Percentiles rank a stretch among this genome's conserved stretches.
phyloP scores from a whole-genome alignment of 305 asterid species.

The Fraxinus baroniana region DNA sequence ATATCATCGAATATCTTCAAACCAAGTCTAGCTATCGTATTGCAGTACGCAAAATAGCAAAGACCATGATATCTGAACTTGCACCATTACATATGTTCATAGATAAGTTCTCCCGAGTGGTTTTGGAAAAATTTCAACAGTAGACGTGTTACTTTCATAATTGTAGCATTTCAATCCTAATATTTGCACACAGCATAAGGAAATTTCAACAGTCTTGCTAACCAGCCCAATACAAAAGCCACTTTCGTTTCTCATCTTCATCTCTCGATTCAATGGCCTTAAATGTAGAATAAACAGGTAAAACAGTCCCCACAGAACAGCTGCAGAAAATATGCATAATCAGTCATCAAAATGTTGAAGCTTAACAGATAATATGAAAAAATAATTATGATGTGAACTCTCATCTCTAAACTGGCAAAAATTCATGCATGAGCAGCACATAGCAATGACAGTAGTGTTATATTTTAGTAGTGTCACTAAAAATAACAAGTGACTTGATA shows the following conservation, averaged over 20 bases:
- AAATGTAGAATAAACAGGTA: conserved; percentile 90
- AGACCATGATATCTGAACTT: background rate
- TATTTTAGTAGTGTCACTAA: background rate
- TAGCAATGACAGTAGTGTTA: background rate
- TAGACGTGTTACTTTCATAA: background rate
- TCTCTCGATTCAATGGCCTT: conserved; percentile 76
- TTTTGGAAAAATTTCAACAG: background rate
- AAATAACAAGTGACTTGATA: background rate
- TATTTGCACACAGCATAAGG: background rate
- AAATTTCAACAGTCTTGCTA: conserved; percentile 24
- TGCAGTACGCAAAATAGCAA: background rate
- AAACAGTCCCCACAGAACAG: conserved; percentile 76
- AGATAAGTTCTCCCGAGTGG: conserved; percentile 1
- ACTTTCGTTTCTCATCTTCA: conserved; percentile 62
- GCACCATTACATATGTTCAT: background rate
- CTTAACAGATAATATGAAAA: background rate
- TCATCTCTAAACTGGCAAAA: background rate
- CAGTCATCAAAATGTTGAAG: conserved; percentile 8
- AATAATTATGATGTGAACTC: background rate
- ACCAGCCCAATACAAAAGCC: conserved; percentile 97
- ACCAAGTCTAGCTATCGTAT: conserved; percentile 13
- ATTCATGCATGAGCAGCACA: background rate
- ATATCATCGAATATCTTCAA: background rate
- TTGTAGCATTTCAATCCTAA: background rate
- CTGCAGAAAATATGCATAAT: conserved; percentile 38